Percentiles rank a stretch among this genome's conserved stretches.
Evolutionary conservation across 768 basidiomycete genomes (phyloP).

Genomic region (Amanita rimosa): DNA sequence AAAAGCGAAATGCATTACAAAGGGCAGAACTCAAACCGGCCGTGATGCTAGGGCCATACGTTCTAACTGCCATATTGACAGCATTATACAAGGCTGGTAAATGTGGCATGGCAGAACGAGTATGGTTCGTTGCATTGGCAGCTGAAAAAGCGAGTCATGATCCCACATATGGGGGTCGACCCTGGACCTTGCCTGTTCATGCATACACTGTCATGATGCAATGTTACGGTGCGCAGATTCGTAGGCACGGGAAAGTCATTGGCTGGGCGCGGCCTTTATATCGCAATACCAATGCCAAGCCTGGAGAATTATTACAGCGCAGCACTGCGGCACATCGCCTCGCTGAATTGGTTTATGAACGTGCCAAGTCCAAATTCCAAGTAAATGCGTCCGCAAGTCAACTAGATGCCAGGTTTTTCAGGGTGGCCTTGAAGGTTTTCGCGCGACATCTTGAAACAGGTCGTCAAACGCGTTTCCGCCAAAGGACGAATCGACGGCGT

Average conservation of each 20-base stretch:
- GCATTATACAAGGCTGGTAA: conserved; percentile 46
- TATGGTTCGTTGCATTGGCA: conserved; percentile 51
- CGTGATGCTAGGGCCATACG: conserved; percentile 42
- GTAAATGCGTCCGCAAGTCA: conserved; percentile 19
- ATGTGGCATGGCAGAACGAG: conserved; percentile 44
- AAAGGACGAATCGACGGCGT: background rate
- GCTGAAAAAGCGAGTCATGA: conserved; percentile 48
- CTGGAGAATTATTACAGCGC: background rate
- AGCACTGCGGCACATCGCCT: background rate
- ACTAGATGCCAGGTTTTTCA: conserved; percentile 61
- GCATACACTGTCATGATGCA: conserved; percentile 65
- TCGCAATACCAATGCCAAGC: too few species aligned
- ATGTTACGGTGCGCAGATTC: conserved; percentile 11
- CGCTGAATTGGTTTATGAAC: conserved; percentile 5
- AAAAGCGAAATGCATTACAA: conserved; percentile 6
- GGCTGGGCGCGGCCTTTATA: background rate
- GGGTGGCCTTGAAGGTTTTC: conserved; percentile 41
- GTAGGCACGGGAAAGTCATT: conserved; percentile 6
- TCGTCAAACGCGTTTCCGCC: conserved; percentile 4
- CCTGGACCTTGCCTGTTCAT: conserved; percentile 57
- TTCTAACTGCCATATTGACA: conserved; percentile 49
- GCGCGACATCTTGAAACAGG: conserved; percentile 9
- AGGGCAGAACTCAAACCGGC: conserved; percentile 28
- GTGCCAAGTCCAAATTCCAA: conserved; percentile 6
- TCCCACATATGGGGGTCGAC: conserved; percentile 16